Percentiles rank a stretch among this genome's conserved stretches.
Evolutionary conservation across 345 rosid species (phyloP).

Genomic region (Eutrema japonicum): DNA sequence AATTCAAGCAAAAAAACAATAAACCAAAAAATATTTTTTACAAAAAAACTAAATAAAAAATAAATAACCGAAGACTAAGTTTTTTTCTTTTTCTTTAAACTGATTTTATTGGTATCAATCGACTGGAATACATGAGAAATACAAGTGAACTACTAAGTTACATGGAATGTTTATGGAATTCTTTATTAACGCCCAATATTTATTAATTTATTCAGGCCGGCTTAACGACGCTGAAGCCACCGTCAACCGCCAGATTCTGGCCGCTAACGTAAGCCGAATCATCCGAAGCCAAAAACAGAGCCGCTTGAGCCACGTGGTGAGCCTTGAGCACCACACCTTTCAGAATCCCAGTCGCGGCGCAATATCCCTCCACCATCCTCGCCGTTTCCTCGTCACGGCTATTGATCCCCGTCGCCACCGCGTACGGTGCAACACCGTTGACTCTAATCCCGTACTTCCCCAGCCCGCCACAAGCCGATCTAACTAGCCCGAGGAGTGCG

Average conservation of each 20-base stretch:
- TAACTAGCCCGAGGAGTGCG: background rate
- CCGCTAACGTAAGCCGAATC: background rate
- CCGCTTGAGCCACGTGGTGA: background rate
- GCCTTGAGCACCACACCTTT: background rate
- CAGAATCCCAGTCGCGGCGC: background rate
- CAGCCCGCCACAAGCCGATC: conserved; percentile 4
- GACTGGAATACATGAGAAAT: no score
- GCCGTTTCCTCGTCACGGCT: background rate
- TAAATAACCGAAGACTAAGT: no score
- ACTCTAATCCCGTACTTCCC: conserved; percentile 5
- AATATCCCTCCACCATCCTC: background rate
- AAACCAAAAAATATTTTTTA: no score
- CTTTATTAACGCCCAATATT: no score
- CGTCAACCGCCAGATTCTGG: background rate
- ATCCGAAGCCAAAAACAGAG: background rate
- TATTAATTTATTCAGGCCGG: background rate
- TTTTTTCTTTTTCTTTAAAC: no score
- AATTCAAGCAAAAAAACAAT: no score
- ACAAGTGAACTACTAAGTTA: no score
- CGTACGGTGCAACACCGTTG: background rate
- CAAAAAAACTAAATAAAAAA: no score
- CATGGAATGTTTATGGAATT: no score
- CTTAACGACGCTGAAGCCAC: background rate
- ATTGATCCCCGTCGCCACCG: background rate
- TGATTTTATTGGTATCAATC: no score